Evolutionary conservation across 208 protist species (phyloP).

Genomic region (Acanthamoeba rhysodes): DNA sequence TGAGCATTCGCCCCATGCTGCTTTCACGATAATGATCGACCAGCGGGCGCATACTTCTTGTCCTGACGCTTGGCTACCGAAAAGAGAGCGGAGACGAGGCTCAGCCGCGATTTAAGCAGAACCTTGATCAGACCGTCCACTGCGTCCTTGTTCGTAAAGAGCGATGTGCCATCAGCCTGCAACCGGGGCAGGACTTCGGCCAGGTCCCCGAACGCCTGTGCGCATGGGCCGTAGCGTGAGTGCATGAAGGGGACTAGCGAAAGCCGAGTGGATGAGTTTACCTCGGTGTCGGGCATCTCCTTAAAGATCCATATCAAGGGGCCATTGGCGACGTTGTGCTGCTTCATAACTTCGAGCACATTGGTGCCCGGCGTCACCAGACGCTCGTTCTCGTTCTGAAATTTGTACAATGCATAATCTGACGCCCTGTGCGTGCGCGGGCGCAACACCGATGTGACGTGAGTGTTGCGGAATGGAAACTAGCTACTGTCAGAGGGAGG

Average conservation of each 20-base stretch:
- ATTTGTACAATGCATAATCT: slow-evolving; percentile 68
- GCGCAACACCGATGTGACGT: too few relatives aligned
- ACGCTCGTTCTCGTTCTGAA: slow-evolving; percentile 70
- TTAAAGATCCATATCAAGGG: slow-evolving; percentile 71
- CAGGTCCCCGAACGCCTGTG: slow-evolving; percentile 69
- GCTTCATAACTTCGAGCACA: slow-evolving; percentile 72
- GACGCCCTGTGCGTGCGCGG: too few relatives aligned
- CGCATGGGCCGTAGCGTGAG: too few relatives aligned
- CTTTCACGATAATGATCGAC: background rate
- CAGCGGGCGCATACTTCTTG: slow-evolving; percentile 37
- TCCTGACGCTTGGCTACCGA: slow-evolving; percentile 34
- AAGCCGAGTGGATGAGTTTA: background rate
- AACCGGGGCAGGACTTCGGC: slow-evolving; percentile 42
- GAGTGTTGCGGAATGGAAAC: too few relatives aligned
- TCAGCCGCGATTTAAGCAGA: slow-evolving; percentile 51
- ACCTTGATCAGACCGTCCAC: slow-evolving; percentile 31
- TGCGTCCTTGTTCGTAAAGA: background rate
- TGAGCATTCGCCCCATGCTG: background rate
- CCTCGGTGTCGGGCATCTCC: slow-evolving; percentile 71
- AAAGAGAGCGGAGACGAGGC: slow-evolving; percentile 55
- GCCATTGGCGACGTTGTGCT: slow-evolving; percentile 8
- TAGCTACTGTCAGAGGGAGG: background rate
- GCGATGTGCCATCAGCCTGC: background rate
- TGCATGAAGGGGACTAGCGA: background rate
- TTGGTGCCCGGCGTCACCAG: slow-evolving; percentile 45